These are phyloP conservation scores for Thermoascus crustaceus DNA, from an alignment of 2,329 filamentous ascomycete species.

Conservation along the genomic window DNA sequence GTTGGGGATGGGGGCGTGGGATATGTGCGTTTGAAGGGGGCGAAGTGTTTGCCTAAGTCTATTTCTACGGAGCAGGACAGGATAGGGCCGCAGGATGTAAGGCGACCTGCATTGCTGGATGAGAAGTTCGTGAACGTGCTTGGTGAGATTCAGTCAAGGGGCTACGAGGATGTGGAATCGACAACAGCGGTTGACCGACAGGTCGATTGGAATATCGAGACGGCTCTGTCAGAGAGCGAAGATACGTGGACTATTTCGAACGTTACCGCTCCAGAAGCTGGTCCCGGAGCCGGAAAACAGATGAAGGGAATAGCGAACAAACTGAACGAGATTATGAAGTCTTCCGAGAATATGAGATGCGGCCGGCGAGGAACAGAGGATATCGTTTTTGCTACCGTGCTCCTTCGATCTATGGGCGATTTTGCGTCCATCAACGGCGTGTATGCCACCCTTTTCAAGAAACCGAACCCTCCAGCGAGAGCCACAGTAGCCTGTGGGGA, in stretches of 20 bases:
- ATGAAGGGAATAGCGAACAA: conserved; percentile 28
- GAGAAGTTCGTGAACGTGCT: conserved; percentile 45
- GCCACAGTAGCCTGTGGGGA: conserved; percentile 74
- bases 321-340: conserved; percentile 12
- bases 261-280: conserved; percentile 31
- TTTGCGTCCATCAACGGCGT: conserved; percentile 67
- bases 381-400: conserved; percentile 48
- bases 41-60: conserved; percentile 48
- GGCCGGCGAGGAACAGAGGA: conserved; percentile 23
- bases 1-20: conserved; percentile 67
- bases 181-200: conserved; percentile 1
- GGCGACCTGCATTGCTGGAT: conserved; percentile 60
- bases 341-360: conserved; percentile 1
- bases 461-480: conserved; percentile 74
- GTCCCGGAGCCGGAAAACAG: conserved; percentile 31
- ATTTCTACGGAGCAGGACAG: conserved; percentile 34
- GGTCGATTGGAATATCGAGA: conserved; percentile 8
- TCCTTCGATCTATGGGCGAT: conserved; percentile 71
- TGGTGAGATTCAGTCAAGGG: conserved; percentile 8
- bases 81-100: conserved; percentile 19
- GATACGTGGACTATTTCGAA: conserved; percentile 30
- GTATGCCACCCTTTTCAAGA: conserved; percentile 66
- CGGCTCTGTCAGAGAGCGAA: conserved; percentile 14
- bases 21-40: conserved; percentile 58
- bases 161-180: conserved; percentile 4